These are phyloP conservation scores for Chlorella sp. DNA, from an alignment of 139 green algal genomes.

Conservation along the genomic window DNA sequence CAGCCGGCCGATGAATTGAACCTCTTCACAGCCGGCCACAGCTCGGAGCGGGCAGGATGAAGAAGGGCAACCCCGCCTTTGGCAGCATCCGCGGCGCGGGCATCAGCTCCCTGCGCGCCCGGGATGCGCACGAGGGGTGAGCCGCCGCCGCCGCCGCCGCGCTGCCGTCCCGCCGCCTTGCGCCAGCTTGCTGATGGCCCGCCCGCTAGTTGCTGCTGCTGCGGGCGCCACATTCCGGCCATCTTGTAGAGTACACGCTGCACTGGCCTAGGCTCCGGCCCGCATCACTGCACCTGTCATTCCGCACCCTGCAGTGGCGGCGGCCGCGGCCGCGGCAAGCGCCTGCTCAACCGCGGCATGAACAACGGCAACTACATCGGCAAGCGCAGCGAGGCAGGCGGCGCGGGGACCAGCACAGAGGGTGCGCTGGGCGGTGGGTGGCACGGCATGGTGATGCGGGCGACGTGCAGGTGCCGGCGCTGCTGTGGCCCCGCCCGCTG, in stretches of 20 bases:
- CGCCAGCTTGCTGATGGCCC: not conserved
- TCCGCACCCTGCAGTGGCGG: slow-evolving; percentile 7
- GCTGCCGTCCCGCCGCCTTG: not conserved
- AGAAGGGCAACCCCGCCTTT: not conserved
- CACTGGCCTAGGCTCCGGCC: no score
- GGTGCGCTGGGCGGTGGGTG: not conserved
- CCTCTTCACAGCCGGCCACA: no score
- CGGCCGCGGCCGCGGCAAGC: slow-evolving; percentile 26
- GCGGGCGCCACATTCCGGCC: no score
- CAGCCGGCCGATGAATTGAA: no score
- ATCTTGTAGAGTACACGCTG: no score
- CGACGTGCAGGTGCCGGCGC: no score
- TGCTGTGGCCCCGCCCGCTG: no score
- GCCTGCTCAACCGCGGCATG: slow-evolving; percentile 47
- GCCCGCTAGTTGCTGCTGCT: no score
- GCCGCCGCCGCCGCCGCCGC: not conserved
- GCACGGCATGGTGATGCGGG: no score
- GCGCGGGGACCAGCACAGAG: not conserved
- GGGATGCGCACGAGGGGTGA: slow-evolving; percentile 38
- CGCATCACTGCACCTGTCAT: not conserved
- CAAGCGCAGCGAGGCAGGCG: not conserved
- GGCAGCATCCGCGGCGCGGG: slow-evolving; percentile 28
- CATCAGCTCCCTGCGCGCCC: slow-evolving; percentile 34
- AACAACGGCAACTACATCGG: slow-evolving; percentile 43
- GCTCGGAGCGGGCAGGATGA: not conserved